Base-by-base conservation (phyloP, 164 flowering plant species). In the Buxus sempervirens region DNA sequence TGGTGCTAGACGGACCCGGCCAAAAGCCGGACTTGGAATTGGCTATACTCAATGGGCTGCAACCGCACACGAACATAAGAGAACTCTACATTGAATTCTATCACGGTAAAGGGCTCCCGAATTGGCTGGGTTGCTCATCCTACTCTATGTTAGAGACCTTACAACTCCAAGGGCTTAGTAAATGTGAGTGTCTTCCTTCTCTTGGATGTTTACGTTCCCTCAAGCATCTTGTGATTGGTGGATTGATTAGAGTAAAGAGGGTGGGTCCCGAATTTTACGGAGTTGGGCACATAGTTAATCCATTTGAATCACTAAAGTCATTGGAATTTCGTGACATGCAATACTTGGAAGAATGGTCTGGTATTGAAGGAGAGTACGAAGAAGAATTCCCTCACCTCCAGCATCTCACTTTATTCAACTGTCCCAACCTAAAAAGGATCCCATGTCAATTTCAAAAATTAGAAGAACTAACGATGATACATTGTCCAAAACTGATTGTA, bases 181-280 rank as follows among this genome's bases (percentile, higher is more conserved):
- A 55, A 10, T 75, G 82, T 41, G 5, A 0, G 0, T 61, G 4
- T 24, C 56, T 78, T 22, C 85, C 82, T 13, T 45, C 77, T 10
- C 70, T 78, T 13, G 82, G 82, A 9, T 72, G 70, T 14, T 65
- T 82, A 36, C 82, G 77, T 1, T 63, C 23, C 0, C 72, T 82
- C 12, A 70, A 68, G 19, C 12, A 32, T 0, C 68, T 76, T 0
- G 7, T 6, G 4, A 61, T 76, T 6, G 0, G 15, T 2, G 73
- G 77, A 2, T 23, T 73, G 59, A 18, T 10, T 18, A 28, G 59
- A 20, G 32, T 76, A 8, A 60, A 22, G 21, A 22, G 24, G 23
- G 58, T 78, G 5, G 75, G 73, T 8, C 36, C 1, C 20, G 80
- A 76, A 25, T 76, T 78, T 32, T 65, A 63, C 45, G 77, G 78